Percentiles rank a stretch among this genome's conserved stretches.
Evolutionary conservation across 257 asterid species (phyloP).

Genomic region (Solanum pennellii): DNA sequence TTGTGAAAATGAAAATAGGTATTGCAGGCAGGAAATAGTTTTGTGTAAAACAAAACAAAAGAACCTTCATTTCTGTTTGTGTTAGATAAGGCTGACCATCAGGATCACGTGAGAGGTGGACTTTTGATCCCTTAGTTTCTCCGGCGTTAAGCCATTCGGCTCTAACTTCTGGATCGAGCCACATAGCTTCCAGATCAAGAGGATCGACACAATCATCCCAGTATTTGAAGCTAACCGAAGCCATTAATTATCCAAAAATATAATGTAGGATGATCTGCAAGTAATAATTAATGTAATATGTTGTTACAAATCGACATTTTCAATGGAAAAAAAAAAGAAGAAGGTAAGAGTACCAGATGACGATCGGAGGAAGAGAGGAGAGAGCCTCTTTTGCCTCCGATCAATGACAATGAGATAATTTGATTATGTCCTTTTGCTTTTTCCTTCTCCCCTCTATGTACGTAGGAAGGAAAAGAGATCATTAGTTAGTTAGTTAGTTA

Average conservation of each 20-base stretch:
- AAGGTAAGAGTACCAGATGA: neutral
- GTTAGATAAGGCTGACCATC: conserved; percentile 89
- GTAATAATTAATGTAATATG: neutral
- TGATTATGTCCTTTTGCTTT: neutral
- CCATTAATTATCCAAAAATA: conserved; percentile 11
- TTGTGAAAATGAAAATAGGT: neutral
- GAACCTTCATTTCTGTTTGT: conserved; percentile 91
- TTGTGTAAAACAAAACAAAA: neutral
- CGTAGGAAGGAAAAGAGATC: neutral
- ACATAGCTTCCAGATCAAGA: conserved; percentile 74
- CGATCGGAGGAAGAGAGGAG: neutral
- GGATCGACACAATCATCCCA: conserved; percentile 93
- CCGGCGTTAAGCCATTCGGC: conserved; percentile 86
- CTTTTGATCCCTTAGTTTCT: conserved; percentile 65
- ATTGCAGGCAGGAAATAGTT: neutral
- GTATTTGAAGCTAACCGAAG: conserved; percentile 58
- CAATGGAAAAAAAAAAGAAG: neutral
- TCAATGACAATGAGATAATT: neutral
- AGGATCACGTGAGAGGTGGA: conserved; percentile 91
- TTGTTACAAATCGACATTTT: too few species aligned
- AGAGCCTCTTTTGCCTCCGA: neutral
- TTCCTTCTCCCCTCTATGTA: neutral
- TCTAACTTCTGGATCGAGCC: conserved; percentile 66
- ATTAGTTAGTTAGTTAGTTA: neutral
- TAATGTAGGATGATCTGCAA: neutral